A percentile compares a stretch with the other conserved stretches of the same genome.
phyloP scores from a whole-genome alignment of 2,329 filamentous ascomycete genomes.

The Xylaria sp. region DNA sequence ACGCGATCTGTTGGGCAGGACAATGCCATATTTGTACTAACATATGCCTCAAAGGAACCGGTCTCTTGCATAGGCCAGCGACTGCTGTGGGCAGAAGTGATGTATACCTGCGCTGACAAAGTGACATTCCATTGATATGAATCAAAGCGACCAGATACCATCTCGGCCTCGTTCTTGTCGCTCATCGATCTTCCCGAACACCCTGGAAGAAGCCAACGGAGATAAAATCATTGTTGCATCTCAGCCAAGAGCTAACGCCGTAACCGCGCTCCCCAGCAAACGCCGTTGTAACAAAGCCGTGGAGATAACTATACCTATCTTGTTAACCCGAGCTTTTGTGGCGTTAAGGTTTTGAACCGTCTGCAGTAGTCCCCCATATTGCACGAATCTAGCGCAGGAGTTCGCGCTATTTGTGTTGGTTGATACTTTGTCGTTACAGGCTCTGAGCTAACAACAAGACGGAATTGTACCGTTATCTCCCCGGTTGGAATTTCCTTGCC shows the following conservation, averaged over 20 bases:
- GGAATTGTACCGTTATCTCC: conserved; percentile 16
- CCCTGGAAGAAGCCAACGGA: background rate
- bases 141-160: background rate
- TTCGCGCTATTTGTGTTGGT: conserved; percentile 4
- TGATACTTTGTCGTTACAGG: conserved; percentile 4
- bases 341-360: conserved; percentile 36
- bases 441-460: background rate
- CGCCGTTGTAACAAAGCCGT: conserved; percentile 3
- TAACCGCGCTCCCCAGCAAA: background rate
- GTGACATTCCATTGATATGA: conserved; percentile 21
- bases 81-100: conserved; percentile 18
- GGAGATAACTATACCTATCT: conserved; percentile 26
- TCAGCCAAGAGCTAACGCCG: background rate
- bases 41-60: background rate
- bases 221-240: background rate
- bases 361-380: conserved; percentile 28
- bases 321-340: conserved; percentile 21
- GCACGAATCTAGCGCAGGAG: conserved; percentile 17
- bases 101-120: conserved; percentile 32
- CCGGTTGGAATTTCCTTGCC: background rate
- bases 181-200: background rate
- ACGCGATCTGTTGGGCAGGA: background rate
- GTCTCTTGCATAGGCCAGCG: conserved; percentile 2
- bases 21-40: background rate
- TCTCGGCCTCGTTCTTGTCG: background rate